Percentiles rank a stretch among this genome's conserved stretches.
These are phyloP conservation scores for Stachybotrys echinatus DNA, from an alignment of 2,329 filamentous ascomycete species.

Conservation along the genomic window DNA sequence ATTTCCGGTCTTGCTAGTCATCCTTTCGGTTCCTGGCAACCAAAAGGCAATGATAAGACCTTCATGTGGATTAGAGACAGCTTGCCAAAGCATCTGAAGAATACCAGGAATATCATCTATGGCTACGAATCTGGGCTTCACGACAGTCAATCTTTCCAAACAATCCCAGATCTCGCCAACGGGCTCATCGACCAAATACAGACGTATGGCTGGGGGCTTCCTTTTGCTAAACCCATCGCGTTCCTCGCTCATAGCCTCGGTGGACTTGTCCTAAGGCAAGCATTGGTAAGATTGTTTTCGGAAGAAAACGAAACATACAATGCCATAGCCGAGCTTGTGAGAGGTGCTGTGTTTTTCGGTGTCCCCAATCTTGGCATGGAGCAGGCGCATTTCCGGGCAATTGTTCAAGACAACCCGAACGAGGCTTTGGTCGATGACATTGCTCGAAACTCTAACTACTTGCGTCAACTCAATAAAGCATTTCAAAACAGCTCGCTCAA, in stretches of 20 bases:
- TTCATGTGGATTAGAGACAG: constrained; percentile 2
- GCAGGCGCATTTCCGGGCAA: not conserved
- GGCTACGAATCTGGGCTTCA: not conserved
- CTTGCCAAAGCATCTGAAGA: not conserved
- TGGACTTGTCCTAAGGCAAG: not conserved
- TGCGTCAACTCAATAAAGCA: not conserved
- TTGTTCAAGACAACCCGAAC: constrained; percentile 1
- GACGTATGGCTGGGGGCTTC: not conserved
- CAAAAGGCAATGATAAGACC: not conserved
- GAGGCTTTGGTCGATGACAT: not conserved
- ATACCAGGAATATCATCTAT: not conserved
- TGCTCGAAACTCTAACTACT: not conserved
- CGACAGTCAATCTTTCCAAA: not conserved
- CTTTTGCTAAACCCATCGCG: not conserved
- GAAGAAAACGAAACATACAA: not conserved
- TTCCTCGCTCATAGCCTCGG: constrained; percentile 1
- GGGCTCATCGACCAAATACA: not conserved
- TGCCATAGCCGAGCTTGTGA: not conserved
- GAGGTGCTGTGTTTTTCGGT: constrained; percentile 1
- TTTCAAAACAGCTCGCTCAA: not conserved
- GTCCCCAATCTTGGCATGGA: constrained; percentile 1
- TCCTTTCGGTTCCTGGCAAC: constrained; percentile 2
- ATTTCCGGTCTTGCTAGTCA: constrained; percentile 1
- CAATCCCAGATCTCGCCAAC: not conserved
- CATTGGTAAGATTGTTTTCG: not conserved